These are phyloP conservation scores for Arabidopsis lyrata DNA, from an alignment of 441 rosid species.

Conservation along the genomic window DNA sequence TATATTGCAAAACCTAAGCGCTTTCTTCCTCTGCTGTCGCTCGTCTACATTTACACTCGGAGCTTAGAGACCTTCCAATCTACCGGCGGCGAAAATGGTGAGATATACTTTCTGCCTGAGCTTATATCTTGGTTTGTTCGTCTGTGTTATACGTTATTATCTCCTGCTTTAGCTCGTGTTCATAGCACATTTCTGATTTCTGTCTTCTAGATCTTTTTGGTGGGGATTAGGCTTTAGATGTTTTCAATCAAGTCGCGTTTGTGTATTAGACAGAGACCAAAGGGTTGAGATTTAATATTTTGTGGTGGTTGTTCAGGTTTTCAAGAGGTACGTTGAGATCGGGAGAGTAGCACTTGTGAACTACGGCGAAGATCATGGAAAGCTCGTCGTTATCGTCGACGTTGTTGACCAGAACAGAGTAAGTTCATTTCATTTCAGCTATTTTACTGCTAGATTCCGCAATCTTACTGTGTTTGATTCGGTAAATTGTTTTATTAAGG, in stretches of 20 bases:
- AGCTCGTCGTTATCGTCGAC: constrained; percentile 92
- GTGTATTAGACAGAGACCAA: not conserved
- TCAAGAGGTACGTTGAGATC: constrained; percentile 96
- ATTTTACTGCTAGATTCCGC: not conserved
- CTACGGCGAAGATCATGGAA: constrained; percentile 91
- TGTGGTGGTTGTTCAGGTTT: constrained; percentile 55
- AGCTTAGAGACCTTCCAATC: constrained; percentile 17
- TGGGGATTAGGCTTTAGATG: not conserved
- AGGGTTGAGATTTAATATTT: not conserved
- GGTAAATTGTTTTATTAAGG: too few species aligned
- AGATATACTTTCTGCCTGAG: not conserved
- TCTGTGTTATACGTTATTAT: not conserved
- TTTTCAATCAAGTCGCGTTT: not conserved
- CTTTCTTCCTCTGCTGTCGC: constrained; percentile 12
- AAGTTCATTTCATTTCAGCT: too few species aligned
- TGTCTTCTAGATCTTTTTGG: not conserved
- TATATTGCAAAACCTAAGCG: not conserved
- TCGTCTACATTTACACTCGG: not conserved
- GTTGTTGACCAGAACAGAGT: constrained; percentile 92
- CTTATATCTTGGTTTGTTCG: not conserved
- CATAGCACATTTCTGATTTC: constrained; percentile 4
- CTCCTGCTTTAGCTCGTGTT: not conserved
- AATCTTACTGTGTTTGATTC: not conserved
- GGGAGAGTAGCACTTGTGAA: constrained; percentile 95
- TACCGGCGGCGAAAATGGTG: constrained; percentile 43